Evolutionary conservation across 805 yeast species (phyloP), one percentile per base, ranked within the genome.

Genomic region (Teunomyces panamensis): DNA sequence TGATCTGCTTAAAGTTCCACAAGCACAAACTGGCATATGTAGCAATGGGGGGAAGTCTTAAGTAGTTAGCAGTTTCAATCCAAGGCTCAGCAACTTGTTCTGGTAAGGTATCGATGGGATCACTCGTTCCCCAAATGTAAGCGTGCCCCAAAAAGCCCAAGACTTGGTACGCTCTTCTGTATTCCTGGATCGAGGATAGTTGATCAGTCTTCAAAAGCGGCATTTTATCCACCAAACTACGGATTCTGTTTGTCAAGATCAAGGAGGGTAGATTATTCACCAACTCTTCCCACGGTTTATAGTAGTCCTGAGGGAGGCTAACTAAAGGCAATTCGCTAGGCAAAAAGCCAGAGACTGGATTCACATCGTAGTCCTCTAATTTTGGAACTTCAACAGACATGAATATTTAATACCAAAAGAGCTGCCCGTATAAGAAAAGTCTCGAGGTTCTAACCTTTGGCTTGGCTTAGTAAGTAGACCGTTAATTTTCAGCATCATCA

Each of bases 21-120:
- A 91, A 78, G 53, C 94, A 83, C 52, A 89, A 70, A 1, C 92
- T 87, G 3, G 97, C 89, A 63, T 89, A 92, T 0, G 97, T 88
- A 10, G 89, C 91, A 27, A 91, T 66, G 0, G 97, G 96, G 0
- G 96, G 96, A 11, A 91, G 70, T 17, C 86, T 84, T 51, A 92
- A 73, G 28, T 71, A 57, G 2, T 80, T 79, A 6, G 87, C 69
- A 0, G 82, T 79, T 41, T 67, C 68, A 2, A 87, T 53, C 69
- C 89, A 77, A 0, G 98, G 97, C 44, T 71, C 66, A 1, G 96
- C 85, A 17, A 91, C 58, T 51, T 79, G 81, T 42, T 62, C 67
- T 0, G 97, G 97, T 11, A 92, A 64, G 36, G 65, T 71, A 50
- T 85, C 84, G 9, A 68, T 64, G 13, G 95, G 86, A 42, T 65